Evolutionary conservation across 2,329 filamentous ascomycete genomes (phyloP).

Genomic region (Aspergillus proliferans): DNA sequence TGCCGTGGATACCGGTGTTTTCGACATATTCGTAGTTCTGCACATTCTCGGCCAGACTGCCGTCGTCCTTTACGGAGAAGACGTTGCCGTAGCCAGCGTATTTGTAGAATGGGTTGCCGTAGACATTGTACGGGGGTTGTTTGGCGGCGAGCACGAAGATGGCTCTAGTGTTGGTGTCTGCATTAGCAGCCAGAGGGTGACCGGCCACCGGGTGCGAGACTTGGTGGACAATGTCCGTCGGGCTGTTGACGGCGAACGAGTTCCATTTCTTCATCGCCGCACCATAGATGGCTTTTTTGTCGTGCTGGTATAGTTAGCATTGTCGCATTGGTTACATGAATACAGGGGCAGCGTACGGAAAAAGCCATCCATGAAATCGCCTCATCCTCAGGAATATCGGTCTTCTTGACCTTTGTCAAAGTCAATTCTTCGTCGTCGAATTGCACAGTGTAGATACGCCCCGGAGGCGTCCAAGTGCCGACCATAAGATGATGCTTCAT

Average conservation of each 20-base stretch:
- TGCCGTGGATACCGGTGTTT: slow-evolving; percentile 45
- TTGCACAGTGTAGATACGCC: slow-evolving; percentile 80
- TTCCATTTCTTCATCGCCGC: slow-evolving; percentile 93
- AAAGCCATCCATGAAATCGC: slow-evolving; percentile 94
- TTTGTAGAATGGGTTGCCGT: slow-evolving; percentile 86
- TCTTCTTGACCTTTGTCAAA: slow-evolving; percentile 70
- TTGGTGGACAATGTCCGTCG: slow-evolving; percentile 69
- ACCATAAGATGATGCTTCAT: slow-evolving; percentile 91
- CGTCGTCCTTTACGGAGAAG: slow-evolving; percentile 40
- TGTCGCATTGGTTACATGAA: not conserved
- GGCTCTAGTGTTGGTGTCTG: slow-evolving; percentile 73
- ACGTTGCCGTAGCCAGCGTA: slow-evolving; percentile 77
- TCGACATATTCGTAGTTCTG: slow-evolving; percentile 42
- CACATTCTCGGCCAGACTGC: slow-evolving; percentile 36
- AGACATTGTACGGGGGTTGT: slow-evolving; percentile 72
- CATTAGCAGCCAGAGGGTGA: slow-evolving; percentile 61
- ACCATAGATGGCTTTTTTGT: slow-evolving; percentile 78
- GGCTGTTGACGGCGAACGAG: slow-evolving; percentile 69
- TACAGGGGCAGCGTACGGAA: slow-evolving; percentile 52
- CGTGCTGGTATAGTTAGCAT: slow-evolving; percentile 51
- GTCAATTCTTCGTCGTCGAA: slow-evolving; percentile 78
- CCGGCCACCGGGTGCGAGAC: slow-evolving; percentile 69
- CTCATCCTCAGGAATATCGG: slow-evolving; percentile 73
- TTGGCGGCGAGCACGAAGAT: slow-evolving; percentile 81
- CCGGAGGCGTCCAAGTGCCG: slow-evolving; percentile 84